Conservation (phyloP, 306 rosid species). For the Glycine soja region DNA sequence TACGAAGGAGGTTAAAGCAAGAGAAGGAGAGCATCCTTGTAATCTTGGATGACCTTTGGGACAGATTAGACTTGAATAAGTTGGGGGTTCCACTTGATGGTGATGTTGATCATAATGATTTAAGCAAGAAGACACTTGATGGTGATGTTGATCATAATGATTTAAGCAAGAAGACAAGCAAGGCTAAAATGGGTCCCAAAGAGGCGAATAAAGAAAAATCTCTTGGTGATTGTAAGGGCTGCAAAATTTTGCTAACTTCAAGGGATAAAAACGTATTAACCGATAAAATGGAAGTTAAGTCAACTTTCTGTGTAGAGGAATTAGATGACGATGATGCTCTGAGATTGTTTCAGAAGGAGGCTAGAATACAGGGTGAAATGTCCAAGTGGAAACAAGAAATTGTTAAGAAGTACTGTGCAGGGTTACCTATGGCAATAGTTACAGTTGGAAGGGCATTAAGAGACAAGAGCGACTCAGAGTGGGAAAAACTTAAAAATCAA, state of each 20-base stretch:
- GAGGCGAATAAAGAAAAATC: too few relatives aligned
- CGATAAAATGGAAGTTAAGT: constrained; percentile 25
- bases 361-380: background rate
- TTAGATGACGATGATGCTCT: constrained; percentile 34
- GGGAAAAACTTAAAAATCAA: background rate
- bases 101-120: background rate
- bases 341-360: background rate
- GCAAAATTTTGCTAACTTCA: constrained; percentile 36
- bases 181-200: too few relatives aligned
- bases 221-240: background rate
- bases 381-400: background rate
- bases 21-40: constrained; percentile 28
- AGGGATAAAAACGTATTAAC: background rate
- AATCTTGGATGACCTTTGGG: constrained; percentile 41
- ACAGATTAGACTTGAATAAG: constrained; percentile 7
- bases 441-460: background rate
- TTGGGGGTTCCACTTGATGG: constrained; percentile 37
- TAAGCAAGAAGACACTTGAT: too few relatives aligned
- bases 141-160: too few relatives aligned
- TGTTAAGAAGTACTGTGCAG: background rate
- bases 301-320: background rate
- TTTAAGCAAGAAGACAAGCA: too few relatives aligned
- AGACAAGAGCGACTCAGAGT: background rate
- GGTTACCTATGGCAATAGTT: constrained; percentile 19
- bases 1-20: background rate